phyloP scores from a whole-genome alignment of 163 green algal species.

The Trebouxiophyceae sp. region DNA sequence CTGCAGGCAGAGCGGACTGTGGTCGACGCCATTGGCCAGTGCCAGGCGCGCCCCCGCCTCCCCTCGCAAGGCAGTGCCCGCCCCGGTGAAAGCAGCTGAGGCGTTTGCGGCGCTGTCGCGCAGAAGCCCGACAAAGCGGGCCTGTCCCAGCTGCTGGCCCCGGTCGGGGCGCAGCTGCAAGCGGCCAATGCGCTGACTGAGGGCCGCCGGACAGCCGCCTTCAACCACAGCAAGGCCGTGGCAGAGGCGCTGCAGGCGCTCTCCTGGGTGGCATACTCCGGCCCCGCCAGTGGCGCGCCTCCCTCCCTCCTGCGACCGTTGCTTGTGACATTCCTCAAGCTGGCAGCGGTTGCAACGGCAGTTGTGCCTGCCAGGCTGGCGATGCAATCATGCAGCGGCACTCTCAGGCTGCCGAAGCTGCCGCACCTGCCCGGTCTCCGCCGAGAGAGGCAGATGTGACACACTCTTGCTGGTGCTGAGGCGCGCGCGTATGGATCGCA shows the following conservation, averaged over 20 bases:
- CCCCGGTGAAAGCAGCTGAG: neutral
- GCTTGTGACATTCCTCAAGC: neutral
- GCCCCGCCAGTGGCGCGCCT: constrained; percentile 53
- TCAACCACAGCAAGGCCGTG: constrained; percentile 62
- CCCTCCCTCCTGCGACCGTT: neutral
- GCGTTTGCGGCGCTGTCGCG: constrained; percentile 3
- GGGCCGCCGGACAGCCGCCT: constrained; percentile 40
- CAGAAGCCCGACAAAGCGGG: constrained; percentile 40
- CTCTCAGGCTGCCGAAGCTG: neutral
- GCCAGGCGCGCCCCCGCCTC: constrained; percentile 19
- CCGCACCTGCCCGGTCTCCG: neutral
- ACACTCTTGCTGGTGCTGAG: neutral
- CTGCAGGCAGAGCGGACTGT: constrained; percentile 28
- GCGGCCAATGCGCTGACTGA: constrained; percentile 42
- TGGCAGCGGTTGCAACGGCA: neutral
- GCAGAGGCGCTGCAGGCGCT: constrained; percentile 66
- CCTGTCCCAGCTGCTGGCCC: constrained; percentile 61
- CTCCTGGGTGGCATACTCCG: constrained; percentile 76
- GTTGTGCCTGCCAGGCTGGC: neutral
- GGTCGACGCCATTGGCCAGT: constrained; percentile 23
- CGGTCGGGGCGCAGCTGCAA: constrained; percentile 60
- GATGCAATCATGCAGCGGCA: neutral
- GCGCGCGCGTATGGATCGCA: too few species aligned
- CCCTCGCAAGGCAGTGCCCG: neutral
- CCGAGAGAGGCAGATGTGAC: neutral